Evolutionary conservation across 805 yeast species (phyloP).

Genomic region (Kluyveromyces aestuarii): DNA sequence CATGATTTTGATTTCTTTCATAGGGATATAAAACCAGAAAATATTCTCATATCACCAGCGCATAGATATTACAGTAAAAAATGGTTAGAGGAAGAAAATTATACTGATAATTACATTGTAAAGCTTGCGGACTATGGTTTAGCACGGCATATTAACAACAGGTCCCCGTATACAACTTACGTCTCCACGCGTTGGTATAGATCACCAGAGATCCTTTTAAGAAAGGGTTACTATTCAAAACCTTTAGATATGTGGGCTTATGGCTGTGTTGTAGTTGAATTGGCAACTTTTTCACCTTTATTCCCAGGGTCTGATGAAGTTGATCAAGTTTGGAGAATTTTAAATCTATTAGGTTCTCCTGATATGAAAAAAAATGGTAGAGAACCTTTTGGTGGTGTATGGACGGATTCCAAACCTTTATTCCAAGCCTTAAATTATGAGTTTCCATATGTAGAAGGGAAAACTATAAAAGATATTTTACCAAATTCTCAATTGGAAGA

Average conservation of each 20-base stretch:
- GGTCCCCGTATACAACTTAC: conserved; percentile 57
- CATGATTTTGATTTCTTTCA: conserved; percentile 58
- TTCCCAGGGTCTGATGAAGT: conserved; percentile 76
- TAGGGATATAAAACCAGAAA: conserved; percentile 92
- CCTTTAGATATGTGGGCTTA: conserved; percentile 85
- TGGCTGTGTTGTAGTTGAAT: conserved; percentile 69
- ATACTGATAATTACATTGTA: conserved; percentile 42
- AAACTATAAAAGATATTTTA: conserved; percentile 36
- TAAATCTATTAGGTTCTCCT: conserved; percentile 71
- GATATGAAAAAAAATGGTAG: conserved; percentile 14
- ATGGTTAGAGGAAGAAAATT: conserved; percentile 17
- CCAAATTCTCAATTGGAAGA: conserved; percentile 35
- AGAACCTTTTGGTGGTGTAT: conserved; percentile 56
- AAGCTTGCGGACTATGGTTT: conserved; percentile 78
- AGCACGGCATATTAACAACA: conserved; percentile 50
- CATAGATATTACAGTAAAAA: conserved; percentile 40
- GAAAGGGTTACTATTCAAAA: conserved; percentile 51
- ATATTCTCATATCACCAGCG: conserved; percentile 62
- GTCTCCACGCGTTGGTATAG: conserved; percentile 84
- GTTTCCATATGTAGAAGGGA: conserved; percentile 49
- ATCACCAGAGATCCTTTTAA: conserved; percentile 68
- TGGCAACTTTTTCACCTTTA: conserved; percentile 63
- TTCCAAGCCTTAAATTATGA: conserved; percentile 46
- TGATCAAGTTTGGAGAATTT: conserved; percentile 67
- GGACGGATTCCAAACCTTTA: conserved; percentile 54